Percentiles rank a stretch among this genome's conserved stretches.
These are phyloP conservation scores for Tuber microsphaerosporum DNA, from an alignment of 495 filamentous ascomycete species.

Conservation along the genomic window DNA sequence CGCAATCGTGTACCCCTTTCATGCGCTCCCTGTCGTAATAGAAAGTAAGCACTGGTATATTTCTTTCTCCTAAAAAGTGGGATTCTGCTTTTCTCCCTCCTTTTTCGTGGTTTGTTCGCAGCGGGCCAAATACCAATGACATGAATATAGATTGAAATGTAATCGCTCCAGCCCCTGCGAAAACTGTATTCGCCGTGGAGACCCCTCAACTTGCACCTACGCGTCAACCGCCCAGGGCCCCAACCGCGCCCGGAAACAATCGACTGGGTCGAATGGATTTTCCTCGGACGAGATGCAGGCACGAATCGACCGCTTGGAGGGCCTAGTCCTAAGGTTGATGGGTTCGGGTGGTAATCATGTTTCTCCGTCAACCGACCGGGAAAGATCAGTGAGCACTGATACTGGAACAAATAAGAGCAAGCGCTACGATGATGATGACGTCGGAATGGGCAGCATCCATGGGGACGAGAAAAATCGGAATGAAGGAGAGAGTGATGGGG, in stretches of 20 bases:
- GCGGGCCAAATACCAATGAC: slow-evolving; percentile 30
- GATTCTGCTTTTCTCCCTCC: not conserved
- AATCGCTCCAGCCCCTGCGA: slow-evolving; percentile 88
- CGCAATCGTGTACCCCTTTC: slow-evolving; percentile 91
- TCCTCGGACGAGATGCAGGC: slow-evolving; percentile 97
- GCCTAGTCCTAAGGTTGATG: slow-evolving; percentile 91
- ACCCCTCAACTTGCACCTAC: slow-evolving; percentile 80
- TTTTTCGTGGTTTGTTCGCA: not conserved
- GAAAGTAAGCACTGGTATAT: slow-evolving; percentile 64
- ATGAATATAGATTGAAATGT: slow-evolving; percentile 67
- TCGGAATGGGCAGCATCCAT: slow-evolving; percentile 46
- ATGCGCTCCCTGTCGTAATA: slow-evolving; percentile 84
- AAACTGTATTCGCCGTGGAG: slow-evolving; percentile 86
- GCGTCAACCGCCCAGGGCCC: slow-evolving; percentile 50
- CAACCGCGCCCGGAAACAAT: slow-evolving; percentile 53
- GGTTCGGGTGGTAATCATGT: slow-evolving; percentile 51
- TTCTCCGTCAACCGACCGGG: slow-evolving; percentile 28
- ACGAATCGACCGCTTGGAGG: slow-evolving; percentile 92
- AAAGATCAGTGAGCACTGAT: slow-evolving; percentile 29
- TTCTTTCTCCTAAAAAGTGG: slow-evolving; percentile 16
- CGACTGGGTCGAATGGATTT: slow-evolving; percentile 51
- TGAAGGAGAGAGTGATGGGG: slow-evolving; percentile 47
- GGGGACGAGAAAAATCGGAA: slow-evolving; percentile 56
- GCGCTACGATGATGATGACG: slow-evolving; percentile 33
- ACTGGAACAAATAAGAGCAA: slow-evolving; percentile 12